These are phyloP conservation scores for Middelhovenomyces tepae DNA, from an alignment of 805 yeast genomes.

Conservation along the genomic window DNA sequence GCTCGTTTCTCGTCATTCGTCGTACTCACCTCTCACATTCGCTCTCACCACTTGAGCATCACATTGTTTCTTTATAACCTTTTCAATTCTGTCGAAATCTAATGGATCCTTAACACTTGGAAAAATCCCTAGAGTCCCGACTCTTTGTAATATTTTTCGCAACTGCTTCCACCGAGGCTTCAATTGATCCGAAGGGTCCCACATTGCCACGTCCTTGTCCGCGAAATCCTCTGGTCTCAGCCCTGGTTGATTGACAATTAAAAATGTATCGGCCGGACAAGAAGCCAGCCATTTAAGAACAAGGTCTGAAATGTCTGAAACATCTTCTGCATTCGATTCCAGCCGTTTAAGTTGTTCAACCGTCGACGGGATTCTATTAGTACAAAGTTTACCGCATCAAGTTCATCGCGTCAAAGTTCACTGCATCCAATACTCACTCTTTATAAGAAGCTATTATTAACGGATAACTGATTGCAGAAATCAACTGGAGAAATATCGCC, in stretches of 20 bases:
- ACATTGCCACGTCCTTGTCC: constrained; percentile 6
- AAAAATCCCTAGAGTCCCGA: constrained; percentile 19
- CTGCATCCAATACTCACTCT: constrained; percentile 14
- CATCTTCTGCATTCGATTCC: constrained; percentile 7
- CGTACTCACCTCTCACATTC: constrained; percentile 32
- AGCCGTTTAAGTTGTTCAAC: constrained; percentile 10
- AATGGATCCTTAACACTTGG: constrained; percentile 18
- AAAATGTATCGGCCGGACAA: constrained; percentile 46
- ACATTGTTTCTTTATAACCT: constrained; percentile 39
- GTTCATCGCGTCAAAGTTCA: constrained; percentile 10
- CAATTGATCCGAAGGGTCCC: no score
- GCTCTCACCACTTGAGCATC: constrained; percentile 35
- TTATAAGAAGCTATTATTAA: constrained; percentile 12
- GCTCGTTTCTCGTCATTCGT: constrained; percentile 23
- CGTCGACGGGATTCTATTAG: constrained; percentile 13
- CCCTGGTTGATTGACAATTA: constrained; percentile 48
- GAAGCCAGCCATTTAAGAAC: constrained; percentile 27
- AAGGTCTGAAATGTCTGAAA: constrained; percentile 19
- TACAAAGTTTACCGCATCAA: constrained; percentile 12
- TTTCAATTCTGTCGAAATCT: constrained; percentile 38
- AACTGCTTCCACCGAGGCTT: constrained; percentile 17
- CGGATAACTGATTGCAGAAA: constrained; percentile 12
- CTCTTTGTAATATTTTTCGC: constrained; percentile 12
- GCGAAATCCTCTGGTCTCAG: constrained; percentile 40
- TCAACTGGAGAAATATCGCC: no score